These are phyloP conservation scores for Halophytophthora polymorphica DNA, from an alignment of 352 stramenopile species.

Conservation along the genomic window DNA sequence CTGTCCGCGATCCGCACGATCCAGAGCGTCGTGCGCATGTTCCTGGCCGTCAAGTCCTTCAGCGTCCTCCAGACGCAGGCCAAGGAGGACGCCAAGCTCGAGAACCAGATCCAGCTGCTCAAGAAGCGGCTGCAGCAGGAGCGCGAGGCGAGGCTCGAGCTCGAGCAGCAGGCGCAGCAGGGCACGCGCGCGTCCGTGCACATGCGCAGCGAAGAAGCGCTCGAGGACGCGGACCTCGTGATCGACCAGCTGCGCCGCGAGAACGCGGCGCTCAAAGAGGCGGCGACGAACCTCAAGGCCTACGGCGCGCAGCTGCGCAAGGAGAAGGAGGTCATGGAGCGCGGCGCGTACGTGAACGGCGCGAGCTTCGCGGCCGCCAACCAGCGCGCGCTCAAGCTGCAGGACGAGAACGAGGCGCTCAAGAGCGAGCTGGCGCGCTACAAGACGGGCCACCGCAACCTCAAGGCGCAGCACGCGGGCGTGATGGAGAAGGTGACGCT, in stretches of 20 bases:
- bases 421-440: conserved; percentile 76
- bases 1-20: conserved; percentile 71
- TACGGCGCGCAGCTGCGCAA: conserved; percentile 82
- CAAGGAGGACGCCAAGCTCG: conserved; percentile 94
- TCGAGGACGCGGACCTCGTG: conserved; percentile 76
- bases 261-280: conserved; percentile 81
- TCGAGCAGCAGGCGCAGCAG: conserved; percentile 66
- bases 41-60: conserved; percentile 72
- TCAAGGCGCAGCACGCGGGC: conserved; percentile 77
- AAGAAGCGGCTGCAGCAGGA: conserved; percentile 92
- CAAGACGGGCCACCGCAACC: conserved; percentile 80
- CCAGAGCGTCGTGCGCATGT: conserved; percentile 82
- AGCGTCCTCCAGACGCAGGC: conserved; percentile 80
- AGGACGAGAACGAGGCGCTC: conserved; percentile 79
- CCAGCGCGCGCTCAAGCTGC: conserved; percentile 80
- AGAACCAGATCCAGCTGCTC: conserved; percentile 93
- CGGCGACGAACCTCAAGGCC: conserved; percentile 80
- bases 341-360: conserved; percentile 83
- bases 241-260: conserved; percentile 84
- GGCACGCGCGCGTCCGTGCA: conserved; percentile 70
- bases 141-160: conserved; percentile 77
- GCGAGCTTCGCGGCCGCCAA: conserved; percentile 84
- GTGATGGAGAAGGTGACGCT: conserved; percentile 81
- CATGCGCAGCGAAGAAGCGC: conserved; percentile 74
- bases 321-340: conserved; percentile 89